phyloP scores from a whole-genome alignment of 305 asterid species.

The Plantago coronopus region DNA sequence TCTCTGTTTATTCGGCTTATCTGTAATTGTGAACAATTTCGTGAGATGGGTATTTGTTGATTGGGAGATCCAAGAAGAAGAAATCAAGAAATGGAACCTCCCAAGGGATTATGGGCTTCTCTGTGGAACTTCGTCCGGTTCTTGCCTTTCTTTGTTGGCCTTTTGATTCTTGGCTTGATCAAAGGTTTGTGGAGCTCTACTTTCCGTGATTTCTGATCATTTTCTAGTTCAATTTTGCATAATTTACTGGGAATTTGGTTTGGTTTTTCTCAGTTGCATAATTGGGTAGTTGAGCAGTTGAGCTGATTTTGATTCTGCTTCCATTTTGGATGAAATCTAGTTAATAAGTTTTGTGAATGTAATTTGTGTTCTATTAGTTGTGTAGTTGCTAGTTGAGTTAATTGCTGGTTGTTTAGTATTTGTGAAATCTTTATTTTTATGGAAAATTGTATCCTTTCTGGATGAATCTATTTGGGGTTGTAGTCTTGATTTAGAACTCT shows the following conservation, averaged over 20 bases:
- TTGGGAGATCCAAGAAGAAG: slow-evolving; percentile 19
- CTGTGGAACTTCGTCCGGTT: slow-evolving; percentile 69
- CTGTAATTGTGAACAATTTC: slow-evolving; percentile 9
- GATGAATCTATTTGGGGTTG: too few relatives aligned
- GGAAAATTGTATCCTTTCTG: too few relatives aligned
- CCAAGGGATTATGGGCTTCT: slow-evolving; percentile 66
- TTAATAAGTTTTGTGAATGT: too few relatives aligned
- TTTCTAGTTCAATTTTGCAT: slow-evolving; percentile 1
- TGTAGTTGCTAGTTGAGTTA: too few relatives aligned
- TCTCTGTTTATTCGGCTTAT: not conserved
- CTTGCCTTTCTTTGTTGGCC: slow-evolving; percentile 82
- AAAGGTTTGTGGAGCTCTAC: slow-evolving; percentile 46
- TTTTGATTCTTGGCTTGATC: slow-evolving; percentile 75
- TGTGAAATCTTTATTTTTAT: too few relatives aligned
- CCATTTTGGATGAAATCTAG: too few relatives aligned
- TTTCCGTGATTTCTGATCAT: slow-evolving; percentile 45
- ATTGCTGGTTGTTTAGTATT: too few relatives aligned
- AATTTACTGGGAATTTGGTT: not conserved
- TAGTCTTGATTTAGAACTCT: too few relatives aligned
- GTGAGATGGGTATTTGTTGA: slow-evolving; percentile 24
- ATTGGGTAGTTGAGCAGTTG: too few relatives aligned
- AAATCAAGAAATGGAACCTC: slow-evolving; percentile 67
- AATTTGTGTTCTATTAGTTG: too few relatives aligned
- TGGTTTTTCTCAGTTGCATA: too few relatives aligned
- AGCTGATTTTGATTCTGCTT: too few relatives aligned